Evolutionary conservation across 495 filamentous ascomycete species (phyloP).

Genomic region (Penicillium chermesinum): DNA sequence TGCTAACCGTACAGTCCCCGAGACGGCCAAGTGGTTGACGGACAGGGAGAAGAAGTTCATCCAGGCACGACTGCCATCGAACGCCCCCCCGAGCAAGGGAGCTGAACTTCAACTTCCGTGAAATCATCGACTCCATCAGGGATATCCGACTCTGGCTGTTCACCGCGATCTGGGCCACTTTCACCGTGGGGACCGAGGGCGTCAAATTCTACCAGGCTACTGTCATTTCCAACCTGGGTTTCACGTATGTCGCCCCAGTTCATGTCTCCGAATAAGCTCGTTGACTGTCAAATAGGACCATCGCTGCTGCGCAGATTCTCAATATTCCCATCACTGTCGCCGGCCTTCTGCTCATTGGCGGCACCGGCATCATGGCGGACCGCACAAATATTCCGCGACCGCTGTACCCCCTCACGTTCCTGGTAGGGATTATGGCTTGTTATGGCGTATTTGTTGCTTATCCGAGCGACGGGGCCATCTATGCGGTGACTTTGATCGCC

Average conservation of each 20-base stretch:
- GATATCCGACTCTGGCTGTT: constrained; percentile 24
- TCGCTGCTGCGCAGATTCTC: constrained; percentile 34
- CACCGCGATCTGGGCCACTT: constrained; percentile 35
- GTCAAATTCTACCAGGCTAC: constrained; percentile 41
- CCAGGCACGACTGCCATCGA: constrained; percentile 34
- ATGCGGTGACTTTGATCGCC: constrained; percentile 36
- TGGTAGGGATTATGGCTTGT: constrained; percentile 35
- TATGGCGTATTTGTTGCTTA: constrained; percentile 39
- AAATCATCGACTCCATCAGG: constrained; percentile 30
- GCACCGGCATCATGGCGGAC: constrained; percentile 35
- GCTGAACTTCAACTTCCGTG: constrained; percentile 26
- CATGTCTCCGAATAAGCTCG: neutral
- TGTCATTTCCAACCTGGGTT: constrained; percentile 40
- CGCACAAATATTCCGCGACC: constrained; percentile 38
- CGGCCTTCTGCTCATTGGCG: constrained; percentile 33
- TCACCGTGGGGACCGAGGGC: constrained; percentile 39
- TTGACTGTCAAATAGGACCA: constrained; percentile 16
- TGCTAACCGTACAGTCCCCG: too few relatives aligned
- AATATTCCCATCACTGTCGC: constrained; percentile 35
- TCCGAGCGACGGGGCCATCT: constrained; percentile 34
- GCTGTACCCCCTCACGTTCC: constrained; percentile 36
- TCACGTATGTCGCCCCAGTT: constrained; percentile 23
- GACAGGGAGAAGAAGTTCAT: constrained; percentile 37
- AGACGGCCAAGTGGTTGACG: constrained; percentile 32
- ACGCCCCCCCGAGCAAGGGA: constrained; percentile 34